Evolutionary conservation across 225 moss, liverwort and hornwort genomes (phyloP).

Genomic region (Lunularia cruciata): DNA sequence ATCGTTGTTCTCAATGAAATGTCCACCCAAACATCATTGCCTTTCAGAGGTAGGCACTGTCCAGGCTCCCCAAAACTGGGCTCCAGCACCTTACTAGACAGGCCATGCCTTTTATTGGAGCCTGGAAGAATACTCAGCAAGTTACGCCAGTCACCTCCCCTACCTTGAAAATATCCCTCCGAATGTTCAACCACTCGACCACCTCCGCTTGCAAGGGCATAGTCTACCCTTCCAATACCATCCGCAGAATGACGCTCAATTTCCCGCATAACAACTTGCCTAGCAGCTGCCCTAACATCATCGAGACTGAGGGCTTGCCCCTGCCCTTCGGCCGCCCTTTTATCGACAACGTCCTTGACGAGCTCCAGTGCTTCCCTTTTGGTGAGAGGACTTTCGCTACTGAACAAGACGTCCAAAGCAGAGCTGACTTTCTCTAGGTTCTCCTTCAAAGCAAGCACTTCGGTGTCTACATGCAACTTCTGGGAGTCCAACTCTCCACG

Average conservation of each 20-base stretch:
- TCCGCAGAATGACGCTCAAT: conserved; percentile 85
- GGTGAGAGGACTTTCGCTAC: conserved; percentile 60
- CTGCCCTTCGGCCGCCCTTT: conserved; percentile 68
- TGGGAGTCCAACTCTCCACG: conserved; percentile 55
- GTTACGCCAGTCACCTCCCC: conserved; percentile 61
- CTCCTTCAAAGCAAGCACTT: conserved; percentile 58
- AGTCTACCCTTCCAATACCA: conserved; percentile 86
- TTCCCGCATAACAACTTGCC: conserved; percentile 69
- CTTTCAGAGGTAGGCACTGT: conserved; percentile 86
- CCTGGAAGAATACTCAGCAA: conserved; percentile 72
- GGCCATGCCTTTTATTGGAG: conserved; percentile 54
- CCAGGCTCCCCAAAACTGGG: conserved; percentile 97
- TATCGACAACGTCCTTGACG: conserved; percentile 68
- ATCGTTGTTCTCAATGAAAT: conserved; percentile 81
- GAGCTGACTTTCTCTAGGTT: conserved; percentile 55
- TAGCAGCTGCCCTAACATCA: conserved; percentile 79
- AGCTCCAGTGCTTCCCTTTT: conserved; percentile 65
- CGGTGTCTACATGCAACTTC: conserved; percentile 48
- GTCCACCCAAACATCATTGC: conserved; percentile 77
- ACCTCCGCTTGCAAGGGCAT: conserved; percentile 88
- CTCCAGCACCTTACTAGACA: conserved; percentile 72
- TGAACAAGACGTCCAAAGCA: conserved; percentile 31
- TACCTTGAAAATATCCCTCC: conserved; percentile 63
- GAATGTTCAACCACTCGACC: conserved; percentile 85
- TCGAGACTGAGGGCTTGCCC: conserved; percentile 76